Evolutionary conservation across 2,329 filamentous ascomycete genomes (phyloP).

Genomic region (Clarireedia paspali): DNA sequence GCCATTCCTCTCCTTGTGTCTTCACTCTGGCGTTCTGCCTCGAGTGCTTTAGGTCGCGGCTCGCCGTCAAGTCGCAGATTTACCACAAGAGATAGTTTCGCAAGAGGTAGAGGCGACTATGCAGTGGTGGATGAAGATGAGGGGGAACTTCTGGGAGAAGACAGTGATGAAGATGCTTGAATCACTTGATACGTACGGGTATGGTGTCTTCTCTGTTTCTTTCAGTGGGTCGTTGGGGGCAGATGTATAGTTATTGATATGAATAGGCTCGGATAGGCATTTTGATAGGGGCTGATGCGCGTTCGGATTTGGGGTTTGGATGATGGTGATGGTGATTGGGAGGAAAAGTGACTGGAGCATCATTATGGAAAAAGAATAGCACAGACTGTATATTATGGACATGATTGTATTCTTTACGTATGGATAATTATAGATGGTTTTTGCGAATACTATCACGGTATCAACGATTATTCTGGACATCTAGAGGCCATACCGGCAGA

Average conservation of each 20-base stretch:
- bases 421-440: too few species aligned
- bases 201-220: background rate
- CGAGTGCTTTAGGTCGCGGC: conserved; percentile 43
- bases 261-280: background rate
- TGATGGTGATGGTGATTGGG: background rate
- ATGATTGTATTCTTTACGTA: background rate
- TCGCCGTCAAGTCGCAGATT: conserved; percentile 45
- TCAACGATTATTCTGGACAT: too few species aligned
- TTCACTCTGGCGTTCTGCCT: conserved; percentile 63
- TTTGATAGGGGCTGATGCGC: background rate
- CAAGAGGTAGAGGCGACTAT: conserved; percentile 80
- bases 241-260: background rate
- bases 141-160: conserved; percentile 86
- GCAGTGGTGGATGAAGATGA: conserved; percentile 86
- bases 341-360: background rate
- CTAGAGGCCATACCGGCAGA: too few species aligned
- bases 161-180: conserved; percentile 80
- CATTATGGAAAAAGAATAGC: background rate
- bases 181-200: background rate
- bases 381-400: background rate
- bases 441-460: too few species aligned
- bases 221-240: background rate
- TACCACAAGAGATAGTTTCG: conserved; percentile 83
- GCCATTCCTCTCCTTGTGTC: conserved; percentile 63
- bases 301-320: background rate